These are phyloP conservation scores for Viola odorata DNA, from an alignment of 345 rosid genomes.

Conservation along the genomic window DNA sequence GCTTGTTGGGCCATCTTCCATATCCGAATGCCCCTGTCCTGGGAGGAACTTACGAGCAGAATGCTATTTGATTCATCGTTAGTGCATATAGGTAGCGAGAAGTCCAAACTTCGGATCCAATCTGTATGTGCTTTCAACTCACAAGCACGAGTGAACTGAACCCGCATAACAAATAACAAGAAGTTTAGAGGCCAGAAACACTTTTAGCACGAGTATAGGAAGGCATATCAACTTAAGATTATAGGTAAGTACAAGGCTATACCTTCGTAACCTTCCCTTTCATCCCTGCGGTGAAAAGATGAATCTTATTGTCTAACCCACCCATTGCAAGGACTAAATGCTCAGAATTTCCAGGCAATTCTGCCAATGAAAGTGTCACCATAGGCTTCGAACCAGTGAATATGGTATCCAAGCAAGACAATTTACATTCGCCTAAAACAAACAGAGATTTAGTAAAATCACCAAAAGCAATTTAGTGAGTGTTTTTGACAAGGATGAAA, in stretches of 20 bases:
- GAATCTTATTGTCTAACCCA: slow-evolving; percentile 80
- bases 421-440: slow-evolving; percentile 56
- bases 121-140: slow-evolving; percentile 93
- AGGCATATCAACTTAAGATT: not conserved
- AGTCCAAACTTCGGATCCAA: slow-evolving; percentile 94
- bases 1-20: slow-evolving; percentile 61
- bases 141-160: slow-evolving; percentile 70
- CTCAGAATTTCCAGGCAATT: slow-evolving; percentile 59
- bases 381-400: slow-evolving; percentile 70
- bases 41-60: slow-evolving; percentile 89
- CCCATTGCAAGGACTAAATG: slow-evolving; percentile 76
- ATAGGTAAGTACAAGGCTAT: slow-evolving; percentile 5
- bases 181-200: slow-evolving; percentile 7
- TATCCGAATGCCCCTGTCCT: slow-evolving; percentile 85
- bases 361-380: slow-evolving; percentile 72
- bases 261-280: slow-evolving; percentile 87
- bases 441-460: slow-evolving; percentile 1
- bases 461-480: not conserved
- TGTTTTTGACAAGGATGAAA: not conserved
- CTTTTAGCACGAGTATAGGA: not conserved
- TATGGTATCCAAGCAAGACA: slow-evolving; percentile 51
- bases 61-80: slow-evolving; percentile 39
- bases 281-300: slow-evolving; percentile 65
- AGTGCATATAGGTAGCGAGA: slow-evolving; percentile 58
- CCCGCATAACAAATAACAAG: slow-evolving; percentile 11